Evolutionary conservation across 768 basidiomycete species (phyloP), one percentile per base, ranked within the genome.

Genomic region (Pulveroboletus sp.): DNA sequence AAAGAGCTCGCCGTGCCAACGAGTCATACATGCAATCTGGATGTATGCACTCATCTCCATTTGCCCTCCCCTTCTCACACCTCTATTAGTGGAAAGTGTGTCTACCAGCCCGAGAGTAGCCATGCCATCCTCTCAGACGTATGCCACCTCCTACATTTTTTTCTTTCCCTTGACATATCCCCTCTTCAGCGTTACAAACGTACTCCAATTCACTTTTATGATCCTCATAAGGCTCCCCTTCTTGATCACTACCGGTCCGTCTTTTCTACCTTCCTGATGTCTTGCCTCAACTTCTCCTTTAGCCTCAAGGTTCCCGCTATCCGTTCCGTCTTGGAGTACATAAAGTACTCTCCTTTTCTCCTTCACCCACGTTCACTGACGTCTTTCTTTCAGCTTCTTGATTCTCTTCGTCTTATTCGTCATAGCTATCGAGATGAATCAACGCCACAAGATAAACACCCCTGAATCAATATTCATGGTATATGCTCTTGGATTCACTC

Each of bases 301-400:
- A 91, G 89, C 12, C 78, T 97, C 33, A 96, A 95, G 76, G 93
- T 97, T 1, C 93, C 93, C 2, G 87, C 89, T 18, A 83, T 95
- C 47, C 89, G 94, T 32, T 83, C 92, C 0, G 85, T 94, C 26
- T 71, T 97, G 56, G 93, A 97, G 69, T 95, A 93, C 59, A 62
- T 77, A 49, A 95, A 94, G 90, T 91, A 67, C 35, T 72, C 43
- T 26, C 1, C 24, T 0, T 31, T 24, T 43, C 14, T 31, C 28
- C 21, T 46, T 2, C n/a, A 37, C 18, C 8, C 8, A 12, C 9
- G 6, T 15, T 14, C 26, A 37, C 39, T 57, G 18, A 62, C 32
- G 0, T 36, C 39, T 35, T 40, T 56, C 40, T 35, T 40, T 56
- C 40, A 48, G 87, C 67, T 97, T 95, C 66, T 59, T 94, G 35